These are phyloP conservation scores for Leptodontidium sp. DNA, from an alignment of 2,329 filamentous ascomycete genomes.

Conservation along the genomic window DNA sequence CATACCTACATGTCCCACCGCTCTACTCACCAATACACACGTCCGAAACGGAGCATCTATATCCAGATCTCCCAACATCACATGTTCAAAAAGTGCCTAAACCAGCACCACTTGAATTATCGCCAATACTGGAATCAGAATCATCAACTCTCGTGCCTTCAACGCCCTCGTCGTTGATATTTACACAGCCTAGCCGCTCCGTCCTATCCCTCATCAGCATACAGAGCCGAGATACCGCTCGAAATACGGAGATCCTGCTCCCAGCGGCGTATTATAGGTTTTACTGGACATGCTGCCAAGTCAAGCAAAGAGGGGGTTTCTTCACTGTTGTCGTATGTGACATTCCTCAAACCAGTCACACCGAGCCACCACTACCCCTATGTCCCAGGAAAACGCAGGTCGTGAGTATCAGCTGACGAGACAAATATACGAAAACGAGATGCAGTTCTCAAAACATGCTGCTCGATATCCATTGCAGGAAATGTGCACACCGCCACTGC, in stretches of 20 bases:
- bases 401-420: neutral
- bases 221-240: neutral
- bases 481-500: neutral
- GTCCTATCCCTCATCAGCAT: neutral
- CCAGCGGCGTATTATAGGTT: neutral
- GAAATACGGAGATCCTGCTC: neutral
- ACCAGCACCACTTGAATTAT: neutral
- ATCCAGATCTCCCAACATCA: too few species aligned
- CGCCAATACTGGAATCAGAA: neutral
- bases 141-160: neutral
- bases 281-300: constrained; percentile 1
- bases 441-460: neutral
- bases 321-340: neutral
- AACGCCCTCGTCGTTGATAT: neutral
- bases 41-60: too few species aligned
- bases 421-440: neutral
- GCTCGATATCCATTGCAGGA: neutral
- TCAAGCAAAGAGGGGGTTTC: neutral
- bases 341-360: too few species aligned
- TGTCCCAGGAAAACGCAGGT: too few species aligned
- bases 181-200: neutral
- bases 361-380: too few species aligned
- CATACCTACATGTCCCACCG: too few species aligned
- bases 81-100: too few species aligned
- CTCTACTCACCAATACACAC: too few species aligned